A percentile compares a stretch with the other conserved stretches of the same genome.
Evolutionary conservation across 306 rosid genomes (phyloP).

Genomic region (Mimosa pudica): DNA sequence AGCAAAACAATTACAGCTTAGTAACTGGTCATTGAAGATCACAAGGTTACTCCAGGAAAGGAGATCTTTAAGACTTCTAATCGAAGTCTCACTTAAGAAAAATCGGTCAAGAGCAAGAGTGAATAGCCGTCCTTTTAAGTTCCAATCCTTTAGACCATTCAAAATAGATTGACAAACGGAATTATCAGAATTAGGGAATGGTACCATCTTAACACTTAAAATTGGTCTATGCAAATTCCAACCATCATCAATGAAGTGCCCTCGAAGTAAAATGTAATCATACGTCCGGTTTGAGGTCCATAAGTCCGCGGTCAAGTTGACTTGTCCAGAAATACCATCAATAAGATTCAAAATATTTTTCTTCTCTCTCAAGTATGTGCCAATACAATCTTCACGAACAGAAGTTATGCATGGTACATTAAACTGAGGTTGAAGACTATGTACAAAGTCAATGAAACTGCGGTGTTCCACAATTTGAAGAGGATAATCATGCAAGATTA

Average conservation of each 20-base stretch:
- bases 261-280: constrained; percentile 73
- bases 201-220: constrained; percentile 67
- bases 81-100: constrained; percentile 57
- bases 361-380: constrained; percentile 65
- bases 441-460: constrained; percentile 68
- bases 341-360: constrained; percentile 63
- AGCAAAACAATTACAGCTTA: constrained; percentile 75
- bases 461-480: constrained; percentile 81
- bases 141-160: constrained; percentile 81
- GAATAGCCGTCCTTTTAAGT: constrained; percentile 67
- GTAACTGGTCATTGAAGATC: constrained; percentile 77
- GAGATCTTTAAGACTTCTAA: constrained; percentile 61
- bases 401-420: constrained; percentile 44
- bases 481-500: constrained; percentile 84
- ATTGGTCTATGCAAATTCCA: constrained; percentile 76
- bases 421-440: constrained; percentile 78
- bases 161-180: constrained; percentile 56
- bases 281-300: constrained; percentile 68
- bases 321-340: constrained; percentile 67
- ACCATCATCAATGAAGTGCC: constrained; percentile 80
- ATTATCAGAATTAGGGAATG: constrained; percentile 64
- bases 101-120: constrained; percentile 68
- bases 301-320: constrained; percentile 76
- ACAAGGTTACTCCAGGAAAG: constrained; percentile 72
- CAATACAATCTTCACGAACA: constrained; percentile 60